Base-by-base conservation (phyloP, 441 rosid genomes). In the Pelargonium australe region DNA sequence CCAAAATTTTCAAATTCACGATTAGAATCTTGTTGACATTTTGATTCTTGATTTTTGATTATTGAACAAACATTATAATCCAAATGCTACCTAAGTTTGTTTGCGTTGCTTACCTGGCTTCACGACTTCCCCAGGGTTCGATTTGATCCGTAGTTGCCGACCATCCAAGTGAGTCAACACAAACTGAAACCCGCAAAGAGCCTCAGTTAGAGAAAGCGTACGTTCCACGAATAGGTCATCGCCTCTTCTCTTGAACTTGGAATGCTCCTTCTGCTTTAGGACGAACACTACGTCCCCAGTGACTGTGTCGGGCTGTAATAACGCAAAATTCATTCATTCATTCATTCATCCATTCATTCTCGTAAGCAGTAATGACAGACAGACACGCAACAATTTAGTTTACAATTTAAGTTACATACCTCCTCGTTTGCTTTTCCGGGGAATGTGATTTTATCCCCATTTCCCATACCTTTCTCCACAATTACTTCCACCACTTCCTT, bases 391-490 rank as follows among this genome's bases (percentile, higher is more conserved):
- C 92, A 20, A 1, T 75, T 88, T 85, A 78, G 37, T 25, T 25
- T 25, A 31, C 37, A 31, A 31, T 31, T 31, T 94, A 92, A 65
- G 87, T 75, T 11, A 67, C 81, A 75, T 74, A 93, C 98, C 60
- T 94, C 96, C 83, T 94, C 95, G 71, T 94, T 95, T 14, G 97
- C 97, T 85, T 94, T 96, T 64, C 99, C 97, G 1, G 91, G 87
- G 82, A 94, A 91, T 28, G 92, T 91, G 64, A 94, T 85, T 78
- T 75, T 94, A 85, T 94, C 96, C 11, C 87, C 85, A 66, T 94
- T 86, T 74, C 85, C 96, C 99, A 94, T 94, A 66, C 99, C 99
- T 86, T 94, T 94, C 79, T 94, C 99, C 47, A 94, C 99, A 65
- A 74, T 37, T 16, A 91, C 99, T 80, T 94, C 97, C 78, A 94